These are phyloP conservation scores for Penicillium brevicompactum DNA, from an alignment of 2,329 filamentous ascomycete genomes.

Conservation along the genomic window DNA sequence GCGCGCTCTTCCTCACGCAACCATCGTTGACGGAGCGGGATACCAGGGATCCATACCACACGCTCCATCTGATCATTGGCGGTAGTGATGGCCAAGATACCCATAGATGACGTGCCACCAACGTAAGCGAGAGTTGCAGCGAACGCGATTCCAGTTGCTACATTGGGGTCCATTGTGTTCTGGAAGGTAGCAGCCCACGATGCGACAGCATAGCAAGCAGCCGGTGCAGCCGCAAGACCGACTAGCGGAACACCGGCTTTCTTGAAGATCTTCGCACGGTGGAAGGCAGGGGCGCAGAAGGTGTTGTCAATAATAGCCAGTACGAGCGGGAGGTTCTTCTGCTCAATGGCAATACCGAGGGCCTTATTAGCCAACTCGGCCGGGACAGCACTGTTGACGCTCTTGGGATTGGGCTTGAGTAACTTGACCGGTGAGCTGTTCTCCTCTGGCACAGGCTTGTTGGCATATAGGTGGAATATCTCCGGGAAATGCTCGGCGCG, in stretches of 20 bases:
- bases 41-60: conserved; percentile 85
- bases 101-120: conserved; percentile 76
- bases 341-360: conserved; percentile 75
- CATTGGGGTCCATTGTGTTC: conserved; percentile 72
- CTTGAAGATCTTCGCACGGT: conserved; percentile 46
- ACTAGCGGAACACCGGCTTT: conserved; percentile 43
- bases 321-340: conserved; percentile 75
- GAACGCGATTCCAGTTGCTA: conserved; percentile 77
- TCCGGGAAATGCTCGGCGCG: conserved; percentile 76
- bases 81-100: conserved; percentile 80
- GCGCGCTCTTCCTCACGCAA: conserved; percentile 86
- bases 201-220: conserved; percentile 65
- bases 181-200: conserved; percentile 68
- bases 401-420: conserved; percentile 66
- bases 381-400: conserved; percentile 71
- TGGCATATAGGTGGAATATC: conserved; percentile 78
- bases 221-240: conserved; percentile 41
- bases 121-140: conserved; percentile 82
- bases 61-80: conserved; percentile 94
- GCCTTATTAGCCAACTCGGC: conserved; percentile 70
- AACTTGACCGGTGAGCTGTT: conserved; percentile 63
- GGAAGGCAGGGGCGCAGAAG: conserved; percentile 47
- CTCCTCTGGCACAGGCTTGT: conserved; percentile 72
- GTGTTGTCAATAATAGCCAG: conserved; percentile 73
- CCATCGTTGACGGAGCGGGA: conserved; percentile 80